Base-by-base conservation (phyloP, 495 filamentous ascomycete species). In the Lepidopterella palustris region DNA sequence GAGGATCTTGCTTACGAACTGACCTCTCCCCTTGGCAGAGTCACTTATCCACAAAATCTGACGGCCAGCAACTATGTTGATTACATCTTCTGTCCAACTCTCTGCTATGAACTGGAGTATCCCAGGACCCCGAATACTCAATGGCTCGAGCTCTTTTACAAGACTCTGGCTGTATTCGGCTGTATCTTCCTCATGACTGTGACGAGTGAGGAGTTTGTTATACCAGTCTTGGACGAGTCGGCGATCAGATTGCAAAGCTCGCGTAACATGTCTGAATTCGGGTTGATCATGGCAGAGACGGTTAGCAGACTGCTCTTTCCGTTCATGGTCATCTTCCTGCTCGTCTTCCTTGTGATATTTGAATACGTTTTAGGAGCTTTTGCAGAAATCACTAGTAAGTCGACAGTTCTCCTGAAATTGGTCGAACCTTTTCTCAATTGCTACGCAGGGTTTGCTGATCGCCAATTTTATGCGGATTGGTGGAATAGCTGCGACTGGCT, bases 81-180 rank as follows among this genome's bases (percentile, higher is more conserved):
- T 74, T 98, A 85, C 71, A 74, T 96, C 13, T 83, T 91, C 68
- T 98, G 93, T 66, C 93, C 93, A 9, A 98, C 93, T 0, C 80
- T 98, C 26, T 98, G 93, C 76, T 98, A 98, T 72, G 93, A 98
- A 73, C 78, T 98, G 40, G 95, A 97, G 66, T 98, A 97, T 74
- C 93, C 93, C 2, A 85, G 93, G 25, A 92, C 83, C 40, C 73
- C 78, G 3, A 76, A 77, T 6, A 83, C 88, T 26, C 79, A 86
- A 61, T 96, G 89, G 89, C 77, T 80, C n/a, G 86, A 92, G 61
- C 80, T 98, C 28, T 81, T 86, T 29, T 87, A 83, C 70, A 97
- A 97, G 74, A 80, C 87, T 26, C 77, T 87, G n/a, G 93, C 93
- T 29, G 85, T 92, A 11, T 97, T 97, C 72, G 93, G 93, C 20